These are phyloP conservation scores for Dimargaris cristalligena DNA, from an alignment of 192 early-diverging fungal genomes.

Conservation along the genomic window DNA sequence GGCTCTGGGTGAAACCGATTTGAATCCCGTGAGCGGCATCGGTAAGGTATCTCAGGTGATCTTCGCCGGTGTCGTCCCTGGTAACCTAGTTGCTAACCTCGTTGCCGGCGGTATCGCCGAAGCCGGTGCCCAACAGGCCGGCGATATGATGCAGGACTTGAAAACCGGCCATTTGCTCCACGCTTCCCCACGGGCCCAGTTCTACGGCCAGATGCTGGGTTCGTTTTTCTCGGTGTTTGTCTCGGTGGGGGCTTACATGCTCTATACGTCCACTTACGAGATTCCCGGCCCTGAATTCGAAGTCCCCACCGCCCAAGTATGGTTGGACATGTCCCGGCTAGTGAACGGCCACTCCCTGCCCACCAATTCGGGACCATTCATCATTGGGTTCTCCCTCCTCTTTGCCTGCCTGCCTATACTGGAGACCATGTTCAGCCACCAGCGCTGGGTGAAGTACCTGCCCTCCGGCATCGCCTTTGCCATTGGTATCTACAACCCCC, in stretches of 20 bases:
- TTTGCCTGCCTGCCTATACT: constrained; percentile 31
- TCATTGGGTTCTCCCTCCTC: constrained; percentile 31
- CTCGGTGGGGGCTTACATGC: constrained; percentile 45
- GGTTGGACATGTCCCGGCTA: constrained; percentile 59
- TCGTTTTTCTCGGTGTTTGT: constrained; percentile 53
- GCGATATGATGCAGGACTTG: constrained; percentile 65
- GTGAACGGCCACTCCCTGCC: constrained; percentile 60
- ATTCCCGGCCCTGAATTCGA: constrained; percentile 51
- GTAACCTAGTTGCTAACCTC: constrained; percentile 52
- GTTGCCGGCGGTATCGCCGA: constrained; percentile 65
- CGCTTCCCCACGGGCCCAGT: constrained; percentile 71
- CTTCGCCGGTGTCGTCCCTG: constrained; percentile 60
- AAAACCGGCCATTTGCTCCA: constrained; percentile 73
- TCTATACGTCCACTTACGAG: constrained; percentile 52
- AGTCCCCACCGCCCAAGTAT: constrained; percentile 56
- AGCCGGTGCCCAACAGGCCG: constrained; percentile 50
- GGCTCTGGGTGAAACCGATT: constrained; percentile 66
- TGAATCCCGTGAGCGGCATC: constrained; percentile 69
- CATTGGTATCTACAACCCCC: constrained; percentile 64
- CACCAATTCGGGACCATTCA: constrained; percentile 39
- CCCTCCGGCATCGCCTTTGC: constrained; percentile 65
- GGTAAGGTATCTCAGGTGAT: constrained; percentile 73
- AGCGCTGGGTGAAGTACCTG: constrained; percentile 32
- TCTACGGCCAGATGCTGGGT: constrained; percentile 66
- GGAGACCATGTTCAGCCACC: constrained; percentile 11